Evolutionary conservation across 2,329 filamentous ascomycete genomes (phyloP).

Genomic region (Stagonosporopsis chrysanthemi): DNA sequence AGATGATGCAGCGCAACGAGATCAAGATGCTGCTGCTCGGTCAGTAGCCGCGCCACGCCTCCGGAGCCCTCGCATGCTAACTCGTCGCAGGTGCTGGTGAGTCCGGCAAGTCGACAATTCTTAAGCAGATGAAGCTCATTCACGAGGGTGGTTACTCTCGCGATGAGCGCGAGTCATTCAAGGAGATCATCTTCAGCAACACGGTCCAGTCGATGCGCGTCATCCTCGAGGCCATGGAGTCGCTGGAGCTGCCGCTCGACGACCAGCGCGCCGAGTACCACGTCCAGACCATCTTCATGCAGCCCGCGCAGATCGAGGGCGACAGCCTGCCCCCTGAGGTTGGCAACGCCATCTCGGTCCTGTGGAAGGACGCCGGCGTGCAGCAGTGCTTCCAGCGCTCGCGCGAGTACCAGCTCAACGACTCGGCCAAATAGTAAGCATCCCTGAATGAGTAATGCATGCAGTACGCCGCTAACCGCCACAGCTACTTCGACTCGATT

Average conservation of each 20-base stretch:
- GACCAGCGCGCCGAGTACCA: conserved; percentile 95
- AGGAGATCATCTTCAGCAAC: conserved; percentile 77
- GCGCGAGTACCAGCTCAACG: conserved; percentile 94
- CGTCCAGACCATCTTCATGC: conserved; percentile 98
- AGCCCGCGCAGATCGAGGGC: conserved; percentile 94
- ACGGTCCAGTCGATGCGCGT: conserved; percentile 75
- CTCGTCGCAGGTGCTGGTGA: conserved; percentile 83
- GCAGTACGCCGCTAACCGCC: conserved; percentile 25
- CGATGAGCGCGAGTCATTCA: conserved; percentile 77
- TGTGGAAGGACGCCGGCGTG: conserved; percentile 93
- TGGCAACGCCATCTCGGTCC: conserved; percentile 86
- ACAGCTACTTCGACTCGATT: conserved; percentile 94
- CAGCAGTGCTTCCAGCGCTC: conserved; percentile 96
- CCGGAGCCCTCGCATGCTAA: conserved; percentile 35
- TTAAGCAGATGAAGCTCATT: conserved; percentile 99
- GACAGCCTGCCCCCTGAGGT: conserved; percentile 94
- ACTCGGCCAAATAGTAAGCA: conserved; percentile 92
- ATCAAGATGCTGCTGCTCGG: conserved; percentile 99
- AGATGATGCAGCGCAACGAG: conserved; percentile 98
- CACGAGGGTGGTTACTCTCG: conserved; percentile 98
- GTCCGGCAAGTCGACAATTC: conserved; percentile 92
- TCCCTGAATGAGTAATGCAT: not conserved
- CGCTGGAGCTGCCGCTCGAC: conserved; percentile 79
- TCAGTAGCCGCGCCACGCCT: conserved; percentile 59
- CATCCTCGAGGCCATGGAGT: conserved; percentile 74